Conservation (phyloP, 495 filamentous ascomycete genomes). For the Talaromyces wortmannii region DNA sequence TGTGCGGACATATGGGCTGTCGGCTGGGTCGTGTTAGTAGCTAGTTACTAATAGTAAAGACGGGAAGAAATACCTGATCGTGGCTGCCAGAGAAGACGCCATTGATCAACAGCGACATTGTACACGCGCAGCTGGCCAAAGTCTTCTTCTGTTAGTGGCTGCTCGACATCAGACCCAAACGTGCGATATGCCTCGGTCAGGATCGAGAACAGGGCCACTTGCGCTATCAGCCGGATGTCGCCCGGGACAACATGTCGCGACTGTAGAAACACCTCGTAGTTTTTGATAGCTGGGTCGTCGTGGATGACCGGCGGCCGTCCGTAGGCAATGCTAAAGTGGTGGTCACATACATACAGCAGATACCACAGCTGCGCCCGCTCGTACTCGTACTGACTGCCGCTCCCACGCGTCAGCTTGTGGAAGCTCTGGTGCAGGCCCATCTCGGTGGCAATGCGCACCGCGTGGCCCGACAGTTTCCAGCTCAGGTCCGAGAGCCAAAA, state of each 20-base stretch:
- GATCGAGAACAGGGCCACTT: slow-evolving; percentile 52
- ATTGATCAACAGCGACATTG: slow-evolving; percentile 49
- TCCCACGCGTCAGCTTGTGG: slow-evolving; percentile 36
- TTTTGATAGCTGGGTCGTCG: slow-evolving; percentile 43
- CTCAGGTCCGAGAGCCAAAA: slow-evolving; percentile 49
- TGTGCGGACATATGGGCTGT: slow-evolving; percentile 45
- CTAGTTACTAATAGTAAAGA: too few relatives aligned
- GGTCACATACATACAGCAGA: slow-evolving; percentile 48
- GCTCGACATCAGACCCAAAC: slow-evolving; percentile 49
- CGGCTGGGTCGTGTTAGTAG: slow-evolving; percentile 11
- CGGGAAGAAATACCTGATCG: slow-evolving; percentile 42
- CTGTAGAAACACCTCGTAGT: slow-evolving; percentile 45
- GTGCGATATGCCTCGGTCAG: slow-evolving; percentile 50
- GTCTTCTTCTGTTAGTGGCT: slow-evolving; percentile 44
- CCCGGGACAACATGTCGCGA: slow-evolving; percentile 38
- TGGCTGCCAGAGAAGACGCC: slow-evolving; percentile 50
- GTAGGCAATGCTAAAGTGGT: slow-evolving; percentile 50
- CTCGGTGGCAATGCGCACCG: slow-evolving; percentile 48
- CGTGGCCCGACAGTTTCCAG: slow-evolving; percentile 49
- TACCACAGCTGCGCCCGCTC: slow-evolving; percentile 43
- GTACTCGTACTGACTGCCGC: slow-evolving; percentile 44
- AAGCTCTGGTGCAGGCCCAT: slow-evolving; percentile 45
- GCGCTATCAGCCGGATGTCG: slow-evolving; percentile 47
- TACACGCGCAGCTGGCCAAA: slow-evolving; percentile 43
- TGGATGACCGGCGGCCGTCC: slow-evolving; percentile 48